Evolutionary conservation across 108 stramenopile genomes (phyloP).

Genomic region (Mediolabrus comicus): DNA sequence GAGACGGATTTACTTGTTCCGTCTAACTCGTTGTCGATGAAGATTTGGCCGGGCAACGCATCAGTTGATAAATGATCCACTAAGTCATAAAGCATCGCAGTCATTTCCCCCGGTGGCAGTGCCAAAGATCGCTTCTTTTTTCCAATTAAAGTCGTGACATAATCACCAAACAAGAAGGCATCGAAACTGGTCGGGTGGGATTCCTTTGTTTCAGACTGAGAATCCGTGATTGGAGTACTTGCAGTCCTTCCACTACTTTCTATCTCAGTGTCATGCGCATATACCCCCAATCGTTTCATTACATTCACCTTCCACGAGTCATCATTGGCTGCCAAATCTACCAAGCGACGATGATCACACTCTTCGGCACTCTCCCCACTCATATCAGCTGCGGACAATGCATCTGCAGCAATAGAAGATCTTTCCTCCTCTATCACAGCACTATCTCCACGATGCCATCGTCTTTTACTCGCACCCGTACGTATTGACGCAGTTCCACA

Average conservation of each 20-base stretch:
- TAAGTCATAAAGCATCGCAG: slow-evolving; percentile 77
- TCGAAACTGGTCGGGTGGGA: slow-evolving; percentile 42
- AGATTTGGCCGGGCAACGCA: slow-evolving; percentile 58
- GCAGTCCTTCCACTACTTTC: slow-evolving; percentile 12
- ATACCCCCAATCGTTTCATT: slow-evolving; percentile 49
- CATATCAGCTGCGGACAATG: slow-evolving; percentile 7
- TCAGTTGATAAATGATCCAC: slow-evolving; percentile 49
- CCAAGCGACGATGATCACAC: slow-evolving; percentile 44
- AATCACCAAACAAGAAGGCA: slow-evolving; percentile 73
- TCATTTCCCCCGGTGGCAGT: slow-evolving; percentile 78
- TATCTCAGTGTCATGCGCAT: slow-evolving; percentile 23
- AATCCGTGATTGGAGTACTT: neutral
- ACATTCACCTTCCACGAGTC: slow-evolving; percentile 74
- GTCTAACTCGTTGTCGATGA: slow-evolving; percentile 39
- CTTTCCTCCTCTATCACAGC: slow-evolving; percentile 20
- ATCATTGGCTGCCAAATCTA: slow-evolving; percentile 79
- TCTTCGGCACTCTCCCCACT: slow-evolving; percentile 37
- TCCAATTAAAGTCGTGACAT: slow-evolving; percentile 53
- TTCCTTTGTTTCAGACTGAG: neutral
- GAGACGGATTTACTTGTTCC: slow-evolving; percentile 11
- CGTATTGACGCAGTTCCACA: slow-evolving; percentile 65
- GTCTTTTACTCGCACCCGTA: slow-evolving; percentile 61
- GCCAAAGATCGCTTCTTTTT: slow-evolving; percentile 66
- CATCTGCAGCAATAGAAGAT: slow-evolving; percentile 11
- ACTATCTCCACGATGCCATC: slow-evolving; percentile 51